These are phyloP conservation scores for Rugosomyces carneus DNA, from an alignment of 1,284 basidiomycete genomes.

Conservation along the genomic window DNA sequence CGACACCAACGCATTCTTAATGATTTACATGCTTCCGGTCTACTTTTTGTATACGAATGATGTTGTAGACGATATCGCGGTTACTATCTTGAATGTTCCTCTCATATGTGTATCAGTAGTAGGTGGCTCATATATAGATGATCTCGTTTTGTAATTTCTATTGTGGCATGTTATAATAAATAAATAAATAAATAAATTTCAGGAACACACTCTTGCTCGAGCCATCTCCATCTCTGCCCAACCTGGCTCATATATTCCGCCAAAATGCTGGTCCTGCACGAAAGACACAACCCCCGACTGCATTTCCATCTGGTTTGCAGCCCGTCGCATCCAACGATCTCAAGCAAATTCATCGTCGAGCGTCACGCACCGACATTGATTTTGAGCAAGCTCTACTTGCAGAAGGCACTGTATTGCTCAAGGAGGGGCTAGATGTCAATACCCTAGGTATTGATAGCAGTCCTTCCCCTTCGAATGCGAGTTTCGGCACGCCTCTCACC, in stretches of 20 bases:
- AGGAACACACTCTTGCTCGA: not conserved
- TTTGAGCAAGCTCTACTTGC: constrained; percentile 69
- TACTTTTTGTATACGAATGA: constrained; percentile 11
- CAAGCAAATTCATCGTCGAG: constrained; percentile 37
- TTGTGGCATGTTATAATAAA: constrained; percentile 13
- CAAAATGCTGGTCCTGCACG: constrained; percentile 41
- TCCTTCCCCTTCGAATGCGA: constrained; percentile 28
- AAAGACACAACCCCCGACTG: constrained; percentile 37
- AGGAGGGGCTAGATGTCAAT: constrained; percentile 63
- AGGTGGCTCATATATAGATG: constrained; percentile 9
- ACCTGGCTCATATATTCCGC: constrained; percentile 41
- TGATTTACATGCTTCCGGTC: constrained; percentile 6
- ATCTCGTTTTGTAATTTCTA: constrained; percentile 6
- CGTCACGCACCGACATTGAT: constrained; percentile 68
- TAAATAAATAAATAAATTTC: not conserved
- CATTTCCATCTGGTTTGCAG: constrained; percentile 48
- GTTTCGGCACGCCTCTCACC: constrained; percentile 29
- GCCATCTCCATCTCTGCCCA: constrained; percentile 20
- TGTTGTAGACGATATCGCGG: constrained; percentile 21
- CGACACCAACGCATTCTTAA: constrained; percentile 23
- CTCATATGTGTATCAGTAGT: constrained; percentile 18
- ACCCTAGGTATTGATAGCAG: constrained; percentile 48
- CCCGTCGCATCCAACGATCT: constrained; percentile 49
- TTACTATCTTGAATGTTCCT: constrained; percentile 10
- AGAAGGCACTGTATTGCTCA: constrained; percentile 60